Evolutionary conservation across 1,284 basidiomycete genomes (phyloP), one percentile per base, ranked within the genome.

Genomic region (Melampsora occidentalis): DNA sequence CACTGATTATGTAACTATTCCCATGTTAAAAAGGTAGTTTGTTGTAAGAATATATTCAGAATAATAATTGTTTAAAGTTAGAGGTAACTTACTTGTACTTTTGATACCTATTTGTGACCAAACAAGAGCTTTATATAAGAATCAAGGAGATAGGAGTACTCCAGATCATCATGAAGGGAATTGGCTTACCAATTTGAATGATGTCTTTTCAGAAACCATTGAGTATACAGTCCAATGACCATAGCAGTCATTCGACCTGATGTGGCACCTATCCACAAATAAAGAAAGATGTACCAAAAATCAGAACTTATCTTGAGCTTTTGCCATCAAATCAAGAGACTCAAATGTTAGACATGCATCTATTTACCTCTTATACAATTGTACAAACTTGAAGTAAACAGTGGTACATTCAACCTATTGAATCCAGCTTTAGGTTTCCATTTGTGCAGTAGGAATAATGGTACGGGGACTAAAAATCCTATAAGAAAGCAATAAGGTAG

Each of bases 1-100:
- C 72, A 68, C 72, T 67, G n/a, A 75, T 53, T 16, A 68, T 62
- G 53, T 75, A 75, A 42, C 72, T 75, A 12, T 57, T 22, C 9
- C 16, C 53, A n/a, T 28, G 10, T 22, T n/a, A 6, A n/a, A 57
- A 57, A 57, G 28, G 28, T 57, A 22, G 14, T 22, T 46, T 14
- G 9, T 10, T 10, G 42, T 46, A 46, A 46, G 42, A 14, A 1
- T 46, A 46, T 35, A 53, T 33, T 4, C 12, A 12, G 33, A 5
- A 65, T 16, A 51, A 35, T 4, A 39, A 46, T 61, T 18, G 12
- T 69, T 35, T 28, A 3, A 14, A 28, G 1, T 57, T 9, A 4
- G 5, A 39, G 25, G 22, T 12, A 22, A 66, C 72, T 35, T 22
- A 75, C 72, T 75, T 75, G 33, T 75, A 75, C 28, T 75, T 75